Percentiles rank a stretch among this genome's conserved stretches.
phyloP scores from a whole-genome alignment of 257 asterid species.

The Lantana camara region DNA sequence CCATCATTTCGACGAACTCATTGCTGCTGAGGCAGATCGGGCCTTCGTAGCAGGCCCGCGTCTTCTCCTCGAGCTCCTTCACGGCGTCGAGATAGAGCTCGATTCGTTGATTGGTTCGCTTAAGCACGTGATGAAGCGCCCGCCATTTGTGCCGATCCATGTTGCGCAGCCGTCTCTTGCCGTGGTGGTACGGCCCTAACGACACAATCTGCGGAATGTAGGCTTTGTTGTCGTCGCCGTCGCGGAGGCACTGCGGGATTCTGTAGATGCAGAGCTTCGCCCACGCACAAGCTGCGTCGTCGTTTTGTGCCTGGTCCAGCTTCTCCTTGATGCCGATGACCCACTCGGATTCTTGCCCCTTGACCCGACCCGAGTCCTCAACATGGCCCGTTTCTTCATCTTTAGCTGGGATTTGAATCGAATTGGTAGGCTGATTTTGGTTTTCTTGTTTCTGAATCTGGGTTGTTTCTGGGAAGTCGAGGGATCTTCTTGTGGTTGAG shows the following conservation, averaged over 20 bases:
- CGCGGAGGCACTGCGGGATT: conserved; percentile 66
- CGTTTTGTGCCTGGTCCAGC: conserved; percentile 62
- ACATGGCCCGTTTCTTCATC: conserved; percentile 18
- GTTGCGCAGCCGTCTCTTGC: conserved; percentile 48
- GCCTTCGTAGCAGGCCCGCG: conserved; percentile 74
- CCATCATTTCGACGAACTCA: conserved; percentile 81
- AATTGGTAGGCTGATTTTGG: conserved; percentile 26
- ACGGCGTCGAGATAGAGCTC: conserved; percentile 54
- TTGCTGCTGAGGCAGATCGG: conserved; percentile 57
- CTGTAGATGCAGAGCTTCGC: conserved; percentile 65
- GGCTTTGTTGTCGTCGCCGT: conserved; percentile 64
- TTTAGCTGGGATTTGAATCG: conserved; percentile 29
- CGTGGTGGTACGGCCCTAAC: conserved; percentile 79
- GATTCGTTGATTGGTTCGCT: conserved; percentile 54
- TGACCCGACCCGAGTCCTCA: conserved; percentile 27
- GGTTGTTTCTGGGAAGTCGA: conserved; percentile 35
- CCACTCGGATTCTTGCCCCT: conserved; percentile 63
- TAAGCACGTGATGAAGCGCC: conserved; percentile 59
- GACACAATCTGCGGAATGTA: conserved; percentile 80
- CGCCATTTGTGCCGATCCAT: conserved; percentile 94
- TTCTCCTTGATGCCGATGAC: conserved; percentile 61
- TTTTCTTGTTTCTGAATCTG: conserved; percentile 31
- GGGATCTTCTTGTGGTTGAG: conserved; percentile 41
- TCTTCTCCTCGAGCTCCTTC: conserved; percentile 57
- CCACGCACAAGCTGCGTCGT: conserved; percentile 66